Evolutionary conservation across 805 yeast species (phyloP), one percentile per base, ranked within the genome.

Genomic region (Sugiyamaella valdiviana): DNA sequence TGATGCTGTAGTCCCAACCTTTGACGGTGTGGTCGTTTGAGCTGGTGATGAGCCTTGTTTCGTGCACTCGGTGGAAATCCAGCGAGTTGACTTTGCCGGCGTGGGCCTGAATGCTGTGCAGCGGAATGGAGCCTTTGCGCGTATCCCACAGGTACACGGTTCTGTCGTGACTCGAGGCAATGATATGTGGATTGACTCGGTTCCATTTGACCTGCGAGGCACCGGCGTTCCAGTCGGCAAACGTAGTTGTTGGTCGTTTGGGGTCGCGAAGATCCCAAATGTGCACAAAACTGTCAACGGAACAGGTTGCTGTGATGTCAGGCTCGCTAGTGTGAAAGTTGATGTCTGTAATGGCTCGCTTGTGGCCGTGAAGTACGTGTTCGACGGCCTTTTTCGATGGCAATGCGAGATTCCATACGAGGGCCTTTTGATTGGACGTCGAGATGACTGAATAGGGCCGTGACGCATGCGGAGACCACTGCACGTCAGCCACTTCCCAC

Each of bases 401-500:
- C 54, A 91, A 69, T 0, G 85, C 80, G 51, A 93, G 67, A 66
- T 93, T 91, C 99, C 99, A 93, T 3, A 93, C 79, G 61, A 93
- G 73, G 1, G 96, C 98, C 68, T 91, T 91, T 62, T 91, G 99
- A 64, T 91, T 93, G 1, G 95, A 84, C 0, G 98, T 88, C 0
- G 96, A 86, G 1, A 91, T 83, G 39, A 93, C 87, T 95, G 97
- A 90, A 5, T 83, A 74, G 1, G 95, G 91, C 55, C 85, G 86
- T 1, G 82, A 75, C 5, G 76, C 72, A 62, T 93, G 97, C 0
- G 97, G 96, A 2, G 95, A 86, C 98, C 99, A 93, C 65, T 93
- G 98, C 1, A 91, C 97, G 63, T 91, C 97, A 0, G 99, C 96
- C 2, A 93, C 99, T 64, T 93, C 98, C 98, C 98, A 93, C 0